Conservation (phyloP, 176 grass and related monocot species). For the Themeda triandra region DNA sequence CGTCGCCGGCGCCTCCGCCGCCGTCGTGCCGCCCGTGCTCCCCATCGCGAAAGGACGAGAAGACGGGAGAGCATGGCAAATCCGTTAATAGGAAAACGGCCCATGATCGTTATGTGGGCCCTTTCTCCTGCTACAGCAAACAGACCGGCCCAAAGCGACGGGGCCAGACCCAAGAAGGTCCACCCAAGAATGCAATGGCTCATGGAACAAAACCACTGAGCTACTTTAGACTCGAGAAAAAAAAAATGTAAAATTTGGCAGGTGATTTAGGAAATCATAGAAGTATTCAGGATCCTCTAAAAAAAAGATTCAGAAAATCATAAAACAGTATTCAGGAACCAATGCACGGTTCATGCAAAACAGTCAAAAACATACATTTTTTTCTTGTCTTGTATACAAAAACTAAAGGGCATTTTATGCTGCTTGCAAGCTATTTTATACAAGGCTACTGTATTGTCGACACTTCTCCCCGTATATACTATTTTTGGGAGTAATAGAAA, state of each 20-base stretch:
- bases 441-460: neutral
- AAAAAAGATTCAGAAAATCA: no score
- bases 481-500: neutral
- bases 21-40: neutral
- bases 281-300: neutral
- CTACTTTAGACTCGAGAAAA: neutral
- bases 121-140: neutral
- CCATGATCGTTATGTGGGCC: neutral
- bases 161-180: no score
- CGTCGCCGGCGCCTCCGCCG: neutral
- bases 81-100: neutral
- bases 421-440: slow-evolving; percentile 6
- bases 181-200: neutral
- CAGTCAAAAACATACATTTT: neutral
- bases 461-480: neutral
- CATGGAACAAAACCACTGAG: neutral
- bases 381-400: neutral
- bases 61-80: neutral
- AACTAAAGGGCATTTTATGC: neutral
- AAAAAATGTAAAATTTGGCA: neutral
- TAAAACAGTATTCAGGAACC: no score
- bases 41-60: slow-evolving; percentile 16
- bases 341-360: neutral
- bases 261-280: neutral
- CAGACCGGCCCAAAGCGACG: no score